A percentile compares a stretch with the other conserved stretches of the same genome.
These are phyloP conservation scores for Diaporthe batatas DNA, from an alignment of 2,329 filamentous ascomycete species.

Conservation along the genomic window DNA sequence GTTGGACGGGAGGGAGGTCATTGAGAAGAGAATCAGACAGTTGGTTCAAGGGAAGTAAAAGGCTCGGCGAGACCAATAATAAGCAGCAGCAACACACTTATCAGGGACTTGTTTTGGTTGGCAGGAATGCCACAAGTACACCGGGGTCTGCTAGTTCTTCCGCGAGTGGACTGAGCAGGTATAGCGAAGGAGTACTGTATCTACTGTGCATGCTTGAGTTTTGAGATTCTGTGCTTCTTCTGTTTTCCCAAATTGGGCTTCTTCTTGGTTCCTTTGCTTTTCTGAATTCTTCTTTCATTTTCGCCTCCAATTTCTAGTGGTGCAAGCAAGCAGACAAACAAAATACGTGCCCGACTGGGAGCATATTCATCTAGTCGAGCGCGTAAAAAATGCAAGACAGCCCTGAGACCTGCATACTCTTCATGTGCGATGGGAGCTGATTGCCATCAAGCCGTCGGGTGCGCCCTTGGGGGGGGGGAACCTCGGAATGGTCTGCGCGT, in stretches of 20 bases:
- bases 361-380: not conserved
- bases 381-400: constrained; percentile 9
- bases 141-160: not conserved
- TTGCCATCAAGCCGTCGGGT: constrained; percentile 25
- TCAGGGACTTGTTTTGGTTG: constrained; percentile 10
- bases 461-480: constrained; percentile 9
- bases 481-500: constrained; percentile 10
- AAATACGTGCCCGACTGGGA: not conserved
- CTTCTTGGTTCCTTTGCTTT: not conserved
- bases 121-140: constrained; percentile 15
- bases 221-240: not conserved
- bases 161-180: constrained; percentile 1
- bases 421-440: not conserved
- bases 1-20: constrained; percentile 75
- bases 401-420: constrained; percentile 22
- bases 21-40: constrained; percentile 84
- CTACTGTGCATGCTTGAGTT: not conserved
- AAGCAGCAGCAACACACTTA: constrained; percentile 14
- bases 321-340: not conserved
- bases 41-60: constrained; percentile 63
- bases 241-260: not conserved
- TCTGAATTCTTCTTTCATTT: not conserved
- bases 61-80: constrained; percentile 37
- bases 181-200: constrained; percentile 12
- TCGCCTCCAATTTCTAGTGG: not conserved